Percentiles rank a stretch among this genome's conserved stretches.
phyloP scores from a whole-genome alignment of 108 stramenopile genomes.

The Cyclotella kingstonii region DNA sequence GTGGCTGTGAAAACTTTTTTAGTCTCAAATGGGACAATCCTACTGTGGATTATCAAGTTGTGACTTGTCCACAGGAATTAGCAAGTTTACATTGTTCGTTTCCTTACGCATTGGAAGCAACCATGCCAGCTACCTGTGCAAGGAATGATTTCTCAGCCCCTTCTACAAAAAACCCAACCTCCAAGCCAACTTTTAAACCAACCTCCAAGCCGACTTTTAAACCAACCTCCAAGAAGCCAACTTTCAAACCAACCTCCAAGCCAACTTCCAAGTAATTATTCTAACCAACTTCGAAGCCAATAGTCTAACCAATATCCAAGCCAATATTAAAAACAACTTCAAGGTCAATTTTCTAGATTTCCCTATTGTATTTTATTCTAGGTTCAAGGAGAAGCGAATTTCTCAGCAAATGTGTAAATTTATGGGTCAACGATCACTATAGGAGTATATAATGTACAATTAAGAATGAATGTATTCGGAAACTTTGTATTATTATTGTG shows the following conservation, averaged over 20 bases:
- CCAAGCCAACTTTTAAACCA: slow-evolving; percentile 1
- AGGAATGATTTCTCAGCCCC: slow-evolving; percentile 1
- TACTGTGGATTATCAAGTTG: slow-evolving; percentile 41
- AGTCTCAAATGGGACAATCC: slow-evolving; percentile 48
- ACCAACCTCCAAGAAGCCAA: neutral
- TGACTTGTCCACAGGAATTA: slow-evolving; percentile 46
- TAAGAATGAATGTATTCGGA: too few species aligned
- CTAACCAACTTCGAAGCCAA: neutral
- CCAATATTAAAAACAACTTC: neutral
- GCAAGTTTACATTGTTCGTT: slow-evolving; percentile 18
- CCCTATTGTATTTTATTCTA: too few species aligned
- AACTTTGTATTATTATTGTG: too few species aligned
- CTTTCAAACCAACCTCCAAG: neutral
- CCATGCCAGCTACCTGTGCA: slow-evolving; percentile 29
- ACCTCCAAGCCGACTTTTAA: neutral
- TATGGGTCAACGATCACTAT: too few species aligned
- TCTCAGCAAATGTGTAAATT: too few species aligned
- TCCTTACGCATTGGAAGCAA: slow-evolving; percentile 19
- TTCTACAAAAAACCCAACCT: slow-evolving; percentile 9
- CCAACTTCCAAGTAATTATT: neutral
- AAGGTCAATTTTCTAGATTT: too few species aligned
- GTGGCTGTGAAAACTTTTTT: slow-evolving; percentile 44
- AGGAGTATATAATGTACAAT: too few species aligned
- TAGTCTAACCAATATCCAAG: neutral
- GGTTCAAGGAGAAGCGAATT: too few species aligned